Evolutionary conservation across 352 stramenopile genomes (phyloP), one percentile per base, ranked within the genome.

Genomic region (Aphanomyces invadans): DNA sequence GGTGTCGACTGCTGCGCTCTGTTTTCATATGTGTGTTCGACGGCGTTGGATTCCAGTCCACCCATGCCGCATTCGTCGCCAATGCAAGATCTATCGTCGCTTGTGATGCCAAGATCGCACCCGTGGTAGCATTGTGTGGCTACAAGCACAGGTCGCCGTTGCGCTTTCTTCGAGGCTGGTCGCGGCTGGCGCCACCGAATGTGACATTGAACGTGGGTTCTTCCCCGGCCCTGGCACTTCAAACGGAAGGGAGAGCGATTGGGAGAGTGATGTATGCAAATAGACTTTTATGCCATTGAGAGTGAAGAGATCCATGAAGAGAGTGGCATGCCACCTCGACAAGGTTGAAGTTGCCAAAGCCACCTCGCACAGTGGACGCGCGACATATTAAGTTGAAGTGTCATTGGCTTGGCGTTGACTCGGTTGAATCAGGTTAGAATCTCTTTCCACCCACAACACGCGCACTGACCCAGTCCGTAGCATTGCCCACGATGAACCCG

Each of bases 401-500:
- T 57, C 49, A 57, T 57, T 57, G 49, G 49, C 49, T 57, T n/a
- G 19, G 9, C 21, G 36, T 28, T 57, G 49, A 57, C 32, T 57
- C 49, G 19, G 21, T 38, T 26, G 49, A 57, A 57, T 57, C 49
- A 57, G 12, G 49, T 57, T 29, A 26, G 49, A 57, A 57, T 57
- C 49, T 57, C 49, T 52, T 52, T 21, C 36, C 36, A 42, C 36
- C 15, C 36, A 42, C 36, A 42, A 42, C 36, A 15, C 36, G 15
- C 7, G 36, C 15, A 15, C 7, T 42, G n/a, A n/a, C n/a, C n/a
- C n/a, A n/a, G n/a, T n/a, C n/a, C n/a, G n/a, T n/a, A n/a, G n/a
- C n/a, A n/a, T n/a, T n/a, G n/a, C n/a, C n/a, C n/a, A n/a, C 10
- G 21, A 25, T 54, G 46, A 54, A 29, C n/a, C n/a, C 21, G 10